These are phyloP conservation scores for Komagataella ulmi DNA, from an alignment of 805 yeast genomes.

Conservation along the genomic window DNA sequence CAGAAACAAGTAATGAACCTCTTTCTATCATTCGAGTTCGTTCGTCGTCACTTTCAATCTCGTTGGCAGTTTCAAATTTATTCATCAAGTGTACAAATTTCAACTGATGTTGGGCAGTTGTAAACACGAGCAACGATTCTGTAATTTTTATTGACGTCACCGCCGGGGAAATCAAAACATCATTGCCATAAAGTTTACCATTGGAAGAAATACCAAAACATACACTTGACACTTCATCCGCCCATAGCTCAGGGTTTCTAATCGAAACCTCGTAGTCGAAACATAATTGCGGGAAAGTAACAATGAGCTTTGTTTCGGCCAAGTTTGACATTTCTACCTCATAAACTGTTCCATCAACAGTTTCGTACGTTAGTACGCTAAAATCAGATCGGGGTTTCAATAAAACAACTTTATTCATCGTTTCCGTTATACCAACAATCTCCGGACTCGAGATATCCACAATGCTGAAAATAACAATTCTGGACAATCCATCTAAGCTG, in stretches of 20 bases:
- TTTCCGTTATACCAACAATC: slow-evolving; percentile 26
- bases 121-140: slow-evolving; percentile 60
- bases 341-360: slow-evolving; percentile 47
- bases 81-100: slow-evolving; percentile 61
- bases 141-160: slow-evolving; percentile 74
- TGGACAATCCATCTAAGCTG: slow-evolving; percentile 39
- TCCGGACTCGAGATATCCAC: slow-evolving; percentile 26
- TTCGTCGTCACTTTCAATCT: slow-evolving; percentile 40
- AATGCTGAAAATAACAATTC: slow-evolving; percentile 36
- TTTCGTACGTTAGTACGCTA: slow-evolving; percentile 38
- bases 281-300: slow-evolving; percentile 60
- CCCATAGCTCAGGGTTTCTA: slow-evolving; percentile 12
- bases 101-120: slow-evolving; percentile 78
- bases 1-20: slow-evolving; percentile 75
- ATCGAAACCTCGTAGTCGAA: slow-evolving; percentile 38
- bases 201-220: slow-evolving; percentile 65
- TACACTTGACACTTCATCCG: slow-evolving; percentile 9
- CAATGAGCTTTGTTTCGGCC: slow-evolving; percentile 16
- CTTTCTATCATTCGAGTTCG: slow-evolving; percentile 82
- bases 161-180: slow-evolving; percentile 46
- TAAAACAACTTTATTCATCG: slow-evolving; percentile 36
- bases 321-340: slow-evolving; percentile 16
- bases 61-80: slow-evolving; percentile 5
- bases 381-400: slow-evolving; percentile 43
- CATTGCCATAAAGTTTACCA: slow-evolving; percentile 64